These are phyloP conservation scores for Cucurbita pepo DNA, from an alignment of 306 rosid species.

Conservation along the genomic window DNA sequence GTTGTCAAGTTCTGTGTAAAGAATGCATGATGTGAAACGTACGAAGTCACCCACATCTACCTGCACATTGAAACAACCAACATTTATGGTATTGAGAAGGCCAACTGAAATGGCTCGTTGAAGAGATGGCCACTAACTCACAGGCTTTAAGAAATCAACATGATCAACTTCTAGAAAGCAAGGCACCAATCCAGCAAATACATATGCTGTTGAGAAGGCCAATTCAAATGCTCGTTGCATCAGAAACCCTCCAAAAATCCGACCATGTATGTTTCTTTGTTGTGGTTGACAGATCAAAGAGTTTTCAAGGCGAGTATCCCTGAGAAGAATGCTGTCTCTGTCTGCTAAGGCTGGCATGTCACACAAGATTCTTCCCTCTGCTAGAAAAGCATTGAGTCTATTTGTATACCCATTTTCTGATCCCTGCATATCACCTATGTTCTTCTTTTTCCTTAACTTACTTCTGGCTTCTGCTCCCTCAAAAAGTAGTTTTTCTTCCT, in stretches of 20 bases:
- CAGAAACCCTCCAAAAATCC: constrained; percentile 90
- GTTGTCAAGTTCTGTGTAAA: constrained; percentile 56
- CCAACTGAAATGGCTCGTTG: constrained; percentile 92
- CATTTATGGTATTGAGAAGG: constrained; percentile 18
- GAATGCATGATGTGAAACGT: constrained; percentile 75
- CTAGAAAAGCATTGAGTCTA: constrained; percentile 33
- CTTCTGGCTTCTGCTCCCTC: constrained; percentile 71
- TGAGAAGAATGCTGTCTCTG: constrained; percentile 79
- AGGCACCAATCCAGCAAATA: constrained; percentile 83
- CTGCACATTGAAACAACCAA: constrained; percentile 17
- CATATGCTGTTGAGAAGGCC: constrained; percentile 89
- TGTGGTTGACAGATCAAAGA: constrained; percentile 89
- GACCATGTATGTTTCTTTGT: constrained; percentile 92
- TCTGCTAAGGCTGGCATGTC: constrained; percentile 95
- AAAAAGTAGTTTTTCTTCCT: constrained; percentile 41
- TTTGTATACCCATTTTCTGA: constrained; percentile 7
- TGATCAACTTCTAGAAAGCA: constrained; percentile 90
- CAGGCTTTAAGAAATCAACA: constrained; percentile 87
- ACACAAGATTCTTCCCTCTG: constrained; percentile 69
- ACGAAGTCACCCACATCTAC: constrained; percentile 95
- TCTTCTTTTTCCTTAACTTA: constrained; percentile 47
- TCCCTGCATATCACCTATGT: constrained; percentile 27
- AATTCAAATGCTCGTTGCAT: constrained; percentile 92
- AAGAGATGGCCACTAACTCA: constrained; percentile 19
- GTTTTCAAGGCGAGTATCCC: constrained; percentile 67